Conservation (phyloP, 352 stramenopile genomes). For the Pythium plurisporium region DNA sequence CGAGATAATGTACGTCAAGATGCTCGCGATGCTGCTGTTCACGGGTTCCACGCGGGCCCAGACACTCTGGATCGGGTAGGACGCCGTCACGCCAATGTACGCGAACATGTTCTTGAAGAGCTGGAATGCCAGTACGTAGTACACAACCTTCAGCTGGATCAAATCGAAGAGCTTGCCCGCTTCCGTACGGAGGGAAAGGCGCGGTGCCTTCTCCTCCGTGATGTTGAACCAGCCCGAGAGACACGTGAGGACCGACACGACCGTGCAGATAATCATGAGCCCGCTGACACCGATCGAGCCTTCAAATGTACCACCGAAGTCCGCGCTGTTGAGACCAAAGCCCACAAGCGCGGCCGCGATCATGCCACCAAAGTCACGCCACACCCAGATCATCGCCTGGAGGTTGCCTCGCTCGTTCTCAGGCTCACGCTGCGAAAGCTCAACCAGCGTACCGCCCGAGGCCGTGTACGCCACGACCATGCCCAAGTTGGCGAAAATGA, state of each 20-base stretch:
- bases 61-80: conserved; percentile 22
- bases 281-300: conserved; percentile 16
- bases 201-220: conserved; percentile 17
- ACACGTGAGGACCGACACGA: conserved; percentile 9
- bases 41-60: conserved; percentile 30
- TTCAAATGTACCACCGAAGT: conserved; percentile 26
- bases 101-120: conserved; percentile 33
- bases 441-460: conserved; percentile 37
- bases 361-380: conserved; percentile 10
- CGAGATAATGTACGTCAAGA: conserved; percentile 22
- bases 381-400: conserved; percentile 30
- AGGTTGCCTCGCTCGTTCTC: conserved; percentile 24
- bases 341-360: conserved; percentile 23
- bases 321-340: conserved; percentile 29
- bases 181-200: conserved; percentile 13
- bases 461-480: conserved; percentile 54
- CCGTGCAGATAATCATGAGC: conserved; percentile 19
- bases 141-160: conserved; percentile 28
- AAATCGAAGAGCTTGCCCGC: conserved; percentile 24
- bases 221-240: conserved; percentile 24
- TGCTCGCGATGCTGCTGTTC: conserved; percentile 26
- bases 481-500: conserved; percentile 53
- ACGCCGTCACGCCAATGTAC: conserved; percentile 23
- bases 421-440: conserved; percentile 32
- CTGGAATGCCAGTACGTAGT: conserved; percentile 27